phyloP scores from a whole-genome alignment of 1,284 basidiomycete genomes.

The Lentinula novae-zelandiae region DNA sequence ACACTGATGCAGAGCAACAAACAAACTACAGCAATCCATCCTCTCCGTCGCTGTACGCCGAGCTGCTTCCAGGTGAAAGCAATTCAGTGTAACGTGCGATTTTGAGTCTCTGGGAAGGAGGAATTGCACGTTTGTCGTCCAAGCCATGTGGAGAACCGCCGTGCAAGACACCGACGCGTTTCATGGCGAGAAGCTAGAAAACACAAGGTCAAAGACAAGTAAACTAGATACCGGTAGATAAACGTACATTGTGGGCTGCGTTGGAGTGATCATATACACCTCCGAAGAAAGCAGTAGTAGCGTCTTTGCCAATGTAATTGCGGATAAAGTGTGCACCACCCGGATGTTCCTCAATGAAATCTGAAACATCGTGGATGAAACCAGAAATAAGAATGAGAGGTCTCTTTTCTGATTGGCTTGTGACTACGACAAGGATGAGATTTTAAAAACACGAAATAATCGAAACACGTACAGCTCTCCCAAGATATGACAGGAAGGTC shows the following conservation, averaged over 20 bases:
- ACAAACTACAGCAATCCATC: slow-evolving; percentile 15
- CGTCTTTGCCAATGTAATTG: slow-evolving; percentile 74
- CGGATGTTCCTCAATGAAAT: slow-evolving; percentile 90
- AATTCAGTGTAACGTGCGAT: slow-evolving; percentile 65
- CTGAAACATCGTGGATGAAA: slow-evolving; percentile 86
- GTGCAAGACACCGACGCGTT: slow-evolving; percentile 83
- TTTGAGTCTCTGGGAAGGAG: slow-evolving; percentile 66
- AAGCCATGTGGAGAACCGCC: slow-evolving; percentile 62
- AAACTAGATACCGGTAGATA: not conserved
- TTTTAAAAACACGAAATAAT: slow-evolving; percentile 5
- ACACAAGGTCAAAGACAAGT: slow-evolving; percentile 5
- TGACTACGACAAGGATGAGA: slow-evolving; percentile 41
- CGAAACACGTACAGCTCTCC: slow-evolving; percentile 68
- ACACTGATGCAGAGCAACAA: not conserved
- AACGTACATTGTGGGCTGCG: slow-evolving; percentile 78
- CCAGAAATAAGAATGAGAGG: slow-evolving; percentile 82
- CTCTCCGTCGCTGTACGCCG: slow-evolving; percentile 40
- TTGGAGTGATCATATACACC: slow-evolving; percentile 94
- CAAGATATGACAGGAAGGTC: slow-evolving; percentile 82
- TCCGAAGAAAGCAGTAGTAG: slow-evolving; percentile 91
- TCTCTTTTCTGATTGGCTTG: slow-evolving; percentile 72
- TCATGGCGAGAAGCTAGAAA: slow-evolving; percentile 52
- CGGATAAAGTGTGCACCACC: slow-evolving; percentile 67
- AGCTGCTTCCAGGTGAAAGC: slow-evolving; percentile 40
- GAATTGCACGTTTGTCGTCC: slow-evolving; percentile 53